Base-by-base conservation (phyloP, 306 rosid genomes). In the Mimosa bimucronata region DNA sequence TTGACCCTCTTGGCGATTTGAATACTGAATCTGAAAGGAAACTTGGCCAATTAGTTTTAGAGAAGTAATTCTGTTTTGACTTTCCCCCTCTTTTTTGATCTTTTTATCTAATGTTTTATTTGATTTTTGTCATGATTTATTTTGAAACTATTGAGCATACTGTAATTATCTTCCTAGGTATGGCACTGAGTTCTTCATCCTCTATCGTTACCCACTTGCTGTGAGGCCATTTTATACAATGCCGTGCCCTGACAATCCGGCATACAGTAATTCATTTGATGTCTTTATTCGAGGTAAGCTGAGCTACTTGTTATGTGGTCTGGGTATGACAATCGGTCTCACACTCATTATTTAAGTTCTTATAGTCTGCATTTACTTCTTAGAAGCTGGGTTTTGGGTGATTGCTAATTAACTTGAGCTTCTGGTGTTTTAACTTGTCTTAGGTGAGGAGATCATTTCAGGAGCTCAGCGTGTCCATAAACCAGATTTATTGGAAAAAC, bases 381-480 rank as follows among this genome's bases (percentile, higher is more conserved):
- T n/a, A 9, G n/a, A 71, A 44, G 75, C 50, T 25, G 44, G 15
- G 58, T 60, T 15, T 77, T 23, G 26, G 61, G 64, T 34, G 14
- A 38, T 19, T 45, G 64, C 50, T 44, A 19, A 15, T 65, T 86
- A 82, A 81, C 77, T 70, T 71, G 11, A 80, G 76, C 69, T 80
- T 46, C 29, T 66, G 7, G 9, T 68, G 38, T 55, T 79, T 4
- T 18, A 11, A 58, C 31, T 52, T 88, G 45, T 66, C 58, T 37
- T 44, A 93, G 99, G 99, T 21, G 99, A 96, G 89, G 99, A 96
- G 80, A 96, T 96, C 7, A 96, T 96, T 85, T 96, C 99, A 1
- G 99, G 99, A 53, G 98, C 92, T 18, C 98, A 96, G 83, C 99
- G 99, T 87, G 42, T 96, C 25, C 98, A 96, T 34, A 87, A 82